Evolutionary conservation across 257 asterid species (phyloP), one percentile per base, ranked within the genome.

Genomic region (Gentiana dahurica): DNA sequence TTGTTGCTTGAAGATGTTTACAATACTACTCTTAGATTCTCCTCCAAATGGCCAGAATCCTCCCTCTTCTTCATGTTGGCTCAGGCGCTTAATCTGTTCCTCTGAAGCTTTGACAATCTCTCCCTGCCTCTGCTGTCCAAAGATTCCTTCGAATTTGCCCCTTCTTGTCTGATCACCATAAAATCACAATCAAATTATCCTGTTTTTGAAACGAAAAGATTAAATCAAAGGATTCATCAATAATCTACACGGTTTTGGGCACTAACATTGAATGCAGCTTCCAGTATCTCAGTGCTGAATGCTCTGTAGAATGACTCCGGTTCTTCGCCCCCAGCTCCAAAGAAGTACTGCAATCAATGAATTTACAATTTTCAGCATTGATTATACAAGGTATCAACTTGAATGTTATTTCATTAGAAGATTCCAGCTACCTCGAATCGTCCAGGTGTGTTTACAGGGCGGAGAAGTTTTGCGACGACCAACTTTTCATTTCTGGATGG

Each of bases 1-100:
- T 0, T 73, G 68, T 13, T 71, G 67, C 38, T 71, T 58, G 54
- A 61, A 77, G 12, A 89, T 46, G 33, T 80, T 80, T 24, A 24
- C 24, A 36, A 73, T 34, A 0, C 68, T 36, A 12, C 72, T 68
- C 53, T 68, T 73, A 0, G 78, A 64, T 51, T 75, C 85, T 24
- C 80, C 82, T 1, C 77, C 73, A 43, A 86, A 83, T 0, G 95
- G 92, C 94, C 92, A 86, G 60, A 76, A 56, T 9, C 84, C 82
- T 33, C 85, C 90, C 58, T 72, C 81, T 24, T 24, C 24, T 48
- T 66, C 79, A 13, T 72, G 83, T 4, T 12, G 83, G 67, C 88
- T 72, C 77, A 86, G 8, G 3, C 73, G 58, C 73, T 63, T 63
- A 50, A 84, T 71, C 55, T 86, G 95, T 72, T 86, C 87, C 41